phyloP scores from a whole-genome alignment of 495 filamentous ascomycete genomes.

The Xylaria nigripes region DNA sequence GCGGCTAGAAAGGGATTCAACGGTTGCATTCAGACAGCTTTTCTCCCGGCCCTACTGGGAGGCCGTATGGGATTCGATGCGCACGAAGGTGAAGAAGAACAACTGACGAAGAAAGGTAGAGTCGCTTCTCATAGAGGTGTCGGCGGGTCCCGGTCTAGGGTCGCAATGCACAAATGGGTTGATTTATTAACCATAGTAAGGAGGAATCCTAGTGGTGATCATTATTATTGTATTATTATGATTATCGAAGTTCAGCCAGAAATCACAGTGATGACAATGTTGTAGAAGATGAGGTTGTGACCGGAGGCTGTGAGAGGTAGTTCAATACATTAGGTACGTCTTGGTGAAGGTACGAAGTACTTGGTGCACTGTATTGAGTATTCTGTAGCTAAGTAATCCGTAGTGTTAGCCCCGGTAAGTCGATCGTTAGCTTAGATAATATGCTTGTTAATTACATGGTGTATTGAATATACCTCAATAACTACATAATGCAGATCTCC shows the following conservation, averaged over 20 bases:
- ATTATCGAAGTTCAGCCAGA: background rate
- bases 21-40: slow-evolving; percentile 75
- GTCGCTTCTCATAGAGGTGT: background rate
- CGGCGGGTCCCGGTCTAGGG: background rate
- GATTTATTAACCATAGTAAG: background rate
- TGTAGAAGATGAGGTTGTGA: background rate
- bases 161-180: background rate
- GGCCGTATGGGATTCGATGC: background rate
- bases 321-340: too few species aligned
- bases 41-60: slow-evolving; percentile 2
- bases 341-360: too few species aligned
- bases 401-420: too few species aligned
- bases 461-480: too few species aligned
- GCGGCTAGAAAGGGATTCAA: slow-evolving; percentile 97
- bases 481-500: too few species aligned
- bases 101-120: background rate
- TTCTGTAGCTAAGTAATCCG: too few species aligned
- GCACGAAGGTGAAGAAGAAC: background rate
- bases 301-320: too few species aligned
- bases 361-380: too few species aligned
- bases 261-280: background rate
- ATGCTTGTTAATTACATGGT: too few species aligned
- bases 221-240: background rate
- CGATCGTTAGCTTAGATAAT: too few species aligned
- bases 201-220: background rate